phyloP scores from a whole-genome alignment of 371 early-diverging fungal species.

The Apophysomyces sp. region DNA sequence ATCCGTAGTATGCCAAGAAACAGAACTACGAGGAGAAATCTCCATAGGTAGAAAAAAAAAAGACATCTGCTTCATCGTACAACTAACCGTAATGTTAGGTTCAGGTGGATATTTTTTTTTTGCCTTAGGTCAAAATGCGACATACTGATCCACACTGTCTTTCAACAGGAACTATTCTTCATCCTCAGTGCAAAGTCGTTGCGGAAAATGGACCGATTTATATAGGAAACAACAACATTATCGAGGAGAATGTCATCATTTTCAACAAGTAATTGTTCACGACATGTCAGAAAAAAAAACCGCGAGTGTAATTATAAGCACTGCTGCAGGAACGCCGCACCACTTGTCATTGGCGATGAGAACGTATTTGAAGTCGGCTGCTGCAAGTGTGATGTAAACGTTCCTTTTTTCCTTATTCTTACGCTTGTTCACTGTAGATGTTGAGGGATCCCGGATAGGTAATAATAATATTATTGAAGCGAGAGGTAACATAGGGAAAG shows the following conservation, averaged over 20 bases:
- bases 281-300: background rate
- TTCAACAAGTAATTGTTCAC: constrained; percentile 63
- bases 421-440: constrained; percentile 40
- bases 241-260: constrained; percentile 74
- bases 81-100: constrained; percentile 4
- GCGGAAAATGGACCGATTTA: constrained; percentile 71
- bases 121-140: background rate
- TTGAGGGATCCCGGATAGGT: constrained; percentile 72
- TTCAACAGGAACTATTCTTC: constrained; percentile 64
- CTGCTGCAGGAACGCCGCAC: constrained; percentile 33
- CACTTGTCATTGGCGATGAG: constrained; percentile 72
- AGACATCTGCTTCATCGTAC: background rate
- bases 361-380: constrained; percentile 79
- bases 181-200: constrained; percentile 74
- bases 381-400: constrained; percentile 39
- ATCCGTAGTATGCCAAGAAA: constrained; percentile 67
- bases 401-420: background rate
- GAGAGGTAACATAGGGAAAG: constrained; percentile 57
- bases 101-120: constrained; percentile 8
- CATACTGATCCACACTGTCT: background rate
- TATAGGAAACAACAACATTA: constrained; percentile 72
- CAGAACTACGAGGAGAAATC: constrained; percentile 61
- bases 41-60: constrained; percentile 47
- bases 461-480: constrained; percentile 70
- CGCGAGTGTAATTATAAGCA: background rate